Conservation (phyloP, 169 alveolate genomes). For the Babesia bigemina region DNA sequence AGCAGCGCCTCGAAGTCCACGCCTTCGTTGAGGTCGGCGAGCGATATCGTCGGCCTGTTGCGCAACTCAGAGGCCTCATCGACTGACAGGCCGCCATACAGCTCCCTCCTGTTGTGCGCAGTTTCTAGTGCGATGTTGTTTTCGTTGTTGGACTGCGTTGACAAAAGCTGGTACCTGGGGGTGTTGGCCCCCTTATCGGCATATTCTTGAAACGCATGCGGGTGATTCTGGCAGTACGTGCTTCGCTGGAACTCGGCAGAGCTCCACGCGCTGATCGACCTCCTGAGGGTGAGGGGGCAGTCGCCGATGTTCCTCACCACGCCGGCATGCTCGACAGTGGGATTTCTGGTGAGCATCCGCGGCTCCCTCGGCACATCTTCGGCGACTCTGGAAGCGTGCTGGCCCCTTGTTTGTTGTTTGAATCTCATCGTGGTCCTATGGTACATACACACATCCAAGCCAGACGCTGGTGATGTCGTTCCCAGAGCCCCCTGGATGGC, state of each 20-base stretch:
- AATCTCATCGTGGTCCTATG: background rate
- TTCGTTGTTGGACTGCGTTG: conserved; percentile 6
- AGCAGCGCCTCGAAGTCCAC: conserved; percentile 11
- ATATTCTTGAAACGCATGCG: background rate
- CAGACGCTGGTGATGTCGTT: conserved; percentile 11
- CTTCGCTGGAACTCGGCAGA: background rate
- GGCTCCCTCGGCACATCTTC: background rate
- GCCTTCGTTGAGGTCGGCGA: conserved; percentile 20
- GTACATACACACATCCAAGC: conserved; percentile 3
- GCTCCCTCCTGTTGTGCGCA: conserved; percentile 19
- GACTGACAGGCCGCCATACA: conserved; percentile 4
- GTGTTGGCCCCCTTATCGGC: conserved; percentile 16
- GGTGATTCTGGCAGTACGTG: background rate
- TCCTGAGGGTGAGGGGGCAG: conserved; percentile 13
- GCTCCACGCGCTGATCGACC: conserved; percentile 7
- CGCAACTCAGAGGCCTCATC: background rate
- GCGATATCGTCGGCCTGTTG: conserved; percentile 29
- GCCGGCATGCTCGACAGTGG: conserved; percentile 9
- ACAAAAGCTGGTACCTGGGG: conserved; percentile 8
- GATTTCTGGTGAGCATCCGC: conserved; percentile 4
- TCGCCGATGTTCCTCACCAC: conserved; percentile 20
- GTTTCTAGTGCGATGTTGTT: conserved; percentile 15
- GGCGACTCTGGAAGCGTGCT: background rate
- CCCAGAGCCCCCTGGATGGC: background rate
- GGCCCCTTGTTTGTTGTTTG: background rate